Conservation (phyloP, 768 basidiomycete species). For the Polyporus arcularius region DNA sequence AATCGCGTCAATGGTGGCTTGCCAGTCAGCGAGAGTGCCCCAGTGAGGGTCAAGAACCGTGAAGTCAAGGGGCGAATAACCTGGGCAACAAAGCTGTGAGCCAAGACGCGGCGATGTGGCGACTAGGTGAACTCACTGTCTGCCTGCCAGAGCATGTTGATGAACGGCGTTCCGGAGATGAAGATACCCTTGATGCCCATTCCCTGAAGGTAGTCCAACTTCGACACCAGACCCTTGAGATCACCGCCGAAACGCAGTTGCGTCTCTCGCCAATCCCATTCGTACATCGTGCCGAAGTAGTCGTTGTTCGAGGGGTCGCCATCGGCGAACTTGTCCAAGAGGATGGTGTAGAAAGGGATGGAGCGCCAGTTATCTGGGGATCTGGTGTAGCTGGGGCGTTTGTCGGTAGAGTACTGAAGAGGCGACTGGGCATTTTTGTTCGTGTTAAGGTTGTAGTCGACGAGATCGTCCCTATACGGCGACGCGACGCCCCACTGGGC, state of each 20-base stretch:
- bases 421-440: slow-evolving; percentile 71
- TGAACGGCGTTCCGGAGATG: slow-evolving; percentile 88
- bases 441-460: slow-evolving; percentile 76
- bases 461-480: slow-evolving; percentile 67
- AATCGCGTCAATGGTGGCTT: slow-evolving; percentile 67
- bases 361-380: slow-evolving; percentile 88
- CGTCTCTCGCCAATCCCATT: slow-evolving; percentile 86
- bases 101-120: background rate
- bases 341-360: slow-evolving; percentile 76
- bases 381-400: slow-evolving; percentile 66
- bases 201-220: slow-evolving; percentile 85
- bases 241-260: slow-evolving; percentile 91
- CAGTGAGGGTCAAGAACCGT: slow-evolving; percentile 90
- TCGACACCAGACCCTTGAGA: slow-evolving; percentile 70
- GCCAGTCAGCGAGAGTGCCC: slow-evolving; percentile 85
- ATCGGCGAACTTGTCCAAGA: slow-evolving; percentile 93
- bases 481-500: slow-evolving; percentile 49
- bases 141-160: slow-evolving; percentile 97
- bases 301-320: slow-evolving; percentile 93
- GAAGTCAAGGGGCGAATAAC: slow-evolving; percentile 93
- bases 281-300: slow-evolving; percentile 77
- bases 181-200: slow-evolving; percentile 87
- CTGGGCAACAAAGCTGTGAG: slow-evolving; percentile 38
- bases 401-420: slow-evolving; percentile 62
- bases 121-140: slow-evolving; percentile 66